Percentiles rank a stretch among this genome's conserved stretches.
phyloP scores from a whole-genome alignment of 2,329 filamentous ascomycete species.

The Diaporthe vexans region DNA sequence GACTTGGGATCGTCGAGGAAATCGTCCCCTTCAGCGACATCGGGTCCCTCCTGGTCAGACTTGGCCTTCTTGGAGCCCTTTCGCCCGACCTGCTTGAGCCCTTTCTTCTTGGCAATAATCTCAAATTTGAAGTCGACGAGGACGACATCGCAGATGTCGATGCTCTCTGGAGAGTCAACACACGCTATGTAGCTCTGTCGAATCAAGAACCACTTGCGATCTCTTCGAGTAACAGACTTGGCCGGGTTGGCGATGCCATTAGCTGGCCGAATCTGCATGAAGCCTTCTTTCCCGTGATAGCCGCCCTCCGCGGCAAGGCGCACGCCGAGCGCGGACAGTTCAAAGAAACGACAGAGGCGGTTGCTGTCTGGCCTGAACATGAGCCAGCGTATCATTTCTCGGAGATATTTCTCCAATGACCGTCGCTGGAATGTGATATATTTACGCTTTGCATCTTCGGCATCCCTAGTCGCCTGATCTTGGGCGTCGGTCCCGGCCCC shows the following conservation, averaged over 20 bases:
- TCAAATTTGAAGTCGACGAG: slow-evolving; percentile 92
- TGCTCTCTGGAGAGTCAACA: slow-evolving; percentile 97
- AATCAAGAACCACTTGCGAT: slow-evolving; percentile 98
- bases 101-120: slow-evolving; percentile 80
- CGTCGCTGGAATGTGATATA: slow-evolving; percentile 88
- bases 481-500: slow-evolving; percentile 54
- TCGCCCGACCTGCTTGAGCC: slow-evolving; percentile 56
- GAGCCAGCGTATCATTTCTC: slow-evolving; percentile 94
- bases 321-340: slow-evolving; percentile 93
- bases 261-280: slow-evolving; percentile 89
- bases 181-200: slow-evolving; percentile 97
- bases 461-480: slow-evolving; percentile 65
- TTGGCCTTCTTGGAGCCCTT: slow-evolving; percentile 67
- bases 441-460: slow-evolving; percentile 67
- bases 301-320: slow-evolving; percentile 94
- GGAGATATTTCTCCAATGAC: slow-evolving; percentile 89
- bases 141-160: slow-evolving; percentile 99
- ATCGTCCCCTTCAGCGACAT: slow-evolving; percentile 47
- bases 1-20: slow-evolving; percentile 51
- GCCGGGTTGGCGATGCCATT: slow-evolving; percentile 87
- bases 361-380: slow-evolving; percentile 98
- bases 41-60: slow-evolving; percentile 35
- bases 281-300: slow-evolving; percentile 98
- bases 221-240: slow-evolving; percentile 85
- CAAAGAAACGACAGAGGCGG: slow-evolving; percentile 93